These are phyloP conservation scores for Candida railenensis DNA, from an alignment of 805 yeast species.

Conservation along the genomic window DNA sequence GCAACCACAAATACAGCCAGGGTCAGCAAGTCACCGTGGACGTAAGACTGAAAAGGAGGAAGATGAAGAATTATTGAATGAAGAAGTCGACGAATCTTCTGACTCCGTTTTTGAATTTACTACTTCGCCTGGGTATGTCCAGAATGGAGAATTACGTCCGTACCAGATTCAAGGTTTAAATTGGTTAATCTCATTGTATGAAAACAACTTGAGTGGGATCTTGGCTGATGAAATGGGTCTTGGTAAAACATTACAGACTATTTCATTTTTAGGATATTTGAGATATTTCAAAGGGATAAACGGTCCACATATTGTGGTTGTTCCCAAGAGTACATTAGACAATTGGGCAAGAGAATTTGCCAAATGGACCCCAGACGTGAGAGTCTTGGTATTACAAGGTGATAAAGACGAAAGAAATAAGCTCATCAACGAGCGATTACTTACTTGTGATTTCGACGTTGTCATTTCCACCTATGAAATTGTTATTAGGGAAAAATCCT, in stretches of 20 bases:
- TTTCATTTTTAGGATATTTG: constrained; percentile 70
- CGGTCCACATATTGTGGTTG: constrained; percentile 76
- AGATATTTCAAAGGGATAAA: constrained; percentile 56
- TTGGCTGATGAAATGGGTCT: constrained; percentile 87
- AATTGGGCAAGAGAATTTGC: constrained; percentile 79
- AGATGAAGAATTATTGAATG: constrained; percentile 69
- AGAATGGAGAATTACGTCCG: constrained; percentile 61
- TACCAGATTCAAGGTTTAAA: constrained; percentile 81
- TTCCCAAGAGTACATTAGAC: constrained; percentile 78
- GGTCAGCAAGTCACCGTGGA: constrained; percentile 30
- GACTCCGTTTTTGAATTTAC: constrained; percentile 45
- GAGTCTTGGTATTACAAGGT: constrained; percentile 69
- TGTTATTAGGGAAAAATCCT: constrained; percentile 70
- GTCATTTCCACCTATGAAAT: constrained; percentile 73
- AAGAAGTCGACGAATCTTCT: constrained; percentile 27
- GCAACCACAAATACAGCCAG: constrained; percentile 23
- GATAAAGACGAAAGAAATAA: constrained; percentile 65
- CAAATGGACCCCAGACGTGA: constrained; percentile 79
- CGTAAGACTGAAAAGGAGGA: constrained; percentile 77
- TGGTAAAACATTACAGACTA: constrained; percentile 80
- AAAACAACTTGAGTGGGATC: constrained; percentile 70
- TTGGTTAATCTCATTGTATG: constrained; percentile 70
- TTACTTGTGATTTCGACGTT: constrained; percentile 69
- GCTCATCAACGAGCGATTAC: constrained; percentile 48
- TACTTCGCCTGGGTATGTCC: constrained; percentile 50